phyloP scores from a whole-genome alignment of 192 early-diverging fungal genomes.

The Coemansia sp. region DNA sequence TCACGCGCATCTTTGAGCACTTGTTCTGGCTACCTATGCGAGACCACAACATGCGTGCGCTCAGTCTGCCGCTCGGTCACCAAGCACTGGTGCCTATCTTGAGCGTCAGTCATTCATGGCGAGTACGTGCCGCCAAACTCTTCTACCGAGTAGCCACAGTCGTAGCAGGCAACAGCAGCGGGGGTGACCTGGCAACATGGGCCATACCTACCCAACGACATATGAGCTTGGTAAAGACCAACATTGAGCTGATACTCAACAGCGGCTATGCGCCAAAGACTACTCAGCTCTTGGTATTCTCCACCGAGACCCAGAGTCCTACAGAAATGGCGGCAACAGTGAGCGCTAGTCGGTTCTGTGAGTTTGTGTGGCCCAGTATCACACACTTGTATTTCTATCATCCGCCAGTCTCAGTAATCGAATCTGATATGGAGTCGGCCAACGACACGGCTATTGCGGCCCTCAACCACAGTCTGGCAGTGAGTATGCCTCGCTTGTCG shows the following conservation, averaged over 20 bases:
- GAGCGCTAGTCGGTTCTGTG: slow-evolving; percentile 18
- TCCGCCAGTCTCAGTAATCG: background rate
- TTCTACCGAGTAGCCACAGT: slow-evolving; percentile 43
- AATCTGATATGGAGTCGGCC: background rate
- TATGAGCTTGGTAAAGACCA: slow-evolving; percentile 10
- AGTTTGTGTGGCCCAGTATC: slow-evolving; percentile 40
- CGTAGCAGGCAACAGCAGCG: slow-evolving; percentile 13
- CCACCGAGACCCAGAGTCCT: background rate
- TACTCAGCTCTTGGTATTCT: slow-evolving; percentile 15
- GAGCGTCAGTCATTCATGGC: slow-evolving; percentile 29
- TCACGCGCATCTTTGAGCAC: slow-evolving; percentile 34
- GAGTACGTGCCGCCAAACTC: slow-evolving; percentile 31
- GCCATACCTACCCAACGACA: background rate
- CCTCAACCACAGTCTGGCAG: slow-evolving; percentile 22
- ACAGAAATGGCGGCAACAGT: slow-evolving; percentile 1
- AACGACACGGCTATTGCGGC: slow-evolving; percentile 27
- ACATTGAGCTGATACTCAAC: slow-evolving; percentile 33
- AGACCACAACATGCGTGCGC: slow-evolving; percentile 13
- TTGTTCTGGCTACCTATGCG: slow-evolving; percentile 34
- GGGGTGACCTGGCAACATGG: slow-evolving; percentile 6
- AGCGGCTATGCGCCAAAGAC: slow-evolving; percentile 53
- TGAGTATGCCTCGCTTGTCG: slow-evolving; percentile 20
- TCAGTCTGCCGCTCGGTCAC: slow-evolving; percentile 37
- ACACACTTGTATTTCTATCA: slow-evolving; percentile 33
- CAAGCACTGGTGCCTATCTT: slow-evolving; percentile 16